Base-by-base conservation (phyloP, 2,329 filamentous ascomycete genomes). In the Tolypocladium tropicale region DNA sequence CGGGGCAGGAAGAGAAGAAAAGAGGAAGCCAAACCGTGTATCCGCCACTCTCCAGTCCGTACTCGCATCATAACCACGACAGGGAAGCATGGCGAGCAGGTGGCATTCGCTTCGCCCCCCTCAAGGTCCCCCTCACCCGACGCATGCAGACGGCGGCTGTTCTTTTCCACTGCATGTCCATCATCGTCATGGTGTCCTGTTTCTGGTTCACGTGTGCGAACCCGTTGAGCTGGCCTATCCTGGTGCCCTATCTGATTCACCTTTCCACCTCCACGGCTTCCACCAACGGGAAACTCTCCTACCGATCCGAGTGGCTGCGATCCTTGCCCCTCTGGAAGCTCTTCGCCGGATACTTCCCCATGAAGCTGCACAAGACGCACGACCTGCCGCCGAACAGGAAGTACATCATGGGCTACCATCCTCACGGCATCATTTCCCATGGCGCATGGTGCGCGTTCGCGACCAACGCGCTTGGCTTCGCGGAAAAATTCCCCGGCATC, bases 361-460 rank as follows among this genome's bases (percentile, higher is more conserved):
- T 91, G 52, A 82, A 82, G 56, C 79, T 99, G 41, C 91, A 97
- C 74, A 90, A 94, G 61, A 94, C 90, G 4, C 81, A 88, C 61
- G 80, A 86, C 56, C 81, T 99, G 7, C 82, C 88, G 25, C 81
- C 90, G 0, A 90, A 87, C 1, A 80, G 91, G 60, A 96, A 95
- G 72, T 99, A 97, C 74, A 91, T 99, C 60, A 91, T 99, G 65
- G 93, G 93, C 49, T 97, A 97, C 70, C 94, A 97, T 65, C 94
- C 94, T 0, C 94, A 99, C 68, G 93, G 94, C 28, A 97, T 99
- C 70, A 96, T 99, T 66, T 94, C 89, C 6, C 90, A 96, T 64
- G 94, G 93, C n/a, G 93, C 92, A 0, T 96, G 93, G 74, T 89
- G 85, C 6, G 89, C 92, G 6, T 97, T 97, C 67, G 89, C 81